phyloP scores from a whole-genome alignment of 1,284 basidiomycete genomes.

The Fomitiporia mediterranea region DNA sequence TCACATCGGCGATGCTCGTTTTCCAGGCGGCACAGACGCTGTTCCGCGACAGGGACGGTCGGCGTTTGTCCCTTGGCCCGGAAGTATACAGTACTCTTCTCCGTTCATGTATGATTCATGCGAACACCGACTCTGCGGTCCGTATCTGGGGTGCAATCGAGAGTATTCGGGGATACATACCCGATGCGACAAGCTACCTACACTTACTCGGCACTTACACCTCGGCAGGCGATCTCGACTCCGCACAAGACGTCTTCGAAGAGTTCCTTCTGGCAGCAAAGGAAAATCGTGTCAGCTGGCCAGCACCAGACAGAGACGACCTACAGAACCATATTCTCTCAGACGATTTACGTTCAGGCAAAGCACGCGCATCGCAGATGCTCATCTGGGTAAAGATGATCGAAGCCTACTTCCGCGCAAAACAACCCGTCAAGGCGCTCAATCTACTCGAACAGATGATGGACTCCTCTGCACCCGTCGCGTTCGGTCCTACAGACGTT shows the following conservation, averaged over 20 bases:
- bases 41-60: constrained; percentile 24
- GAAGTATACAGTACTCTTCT: constrained; percentile 55
- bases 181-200: constrained; percentile 45
- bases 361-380: constrained; percentile 34
- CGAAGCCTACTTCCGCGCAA: constrained; percentile 64
- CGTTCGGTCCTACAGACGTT: constrained; percentile 38
- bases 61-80: constrained; percentile 33
- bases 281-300: constrained; percentile 34
- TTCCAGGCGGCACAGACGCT: constrained; percentile 57
- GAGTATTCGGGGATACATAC: constrained; percentile 35
- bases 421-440: constrained; percentile 60
- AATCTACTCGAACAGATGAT: constrained; percentile 74
- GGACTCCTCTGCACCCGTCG: constrained; percentile 37
- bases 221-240: constrained; percentile 47
- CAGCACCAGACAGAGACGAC: constrained; percentile 20
- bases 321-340: constrained; percentile 20
- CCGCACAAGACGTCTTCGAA: constrained; percentile 65
- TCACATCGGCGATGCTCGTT: constrained; percentile 64
- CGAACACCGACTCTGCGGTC: constrained; percentile 59
- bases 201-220: constrained; percentile 63
- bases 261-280: constrained; percentile 47
- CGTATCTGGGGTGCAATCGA: constrained; percentile 68
- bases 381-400: constrained; percentile 75
- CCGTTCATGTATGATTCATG: constrained; percentile 57
- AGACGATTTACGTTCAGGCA: constrained; percentile 18